Conservation (phyloP, 2,329 filamentous ascomycete genomes). For the Aspergillus texensis region DNA sequence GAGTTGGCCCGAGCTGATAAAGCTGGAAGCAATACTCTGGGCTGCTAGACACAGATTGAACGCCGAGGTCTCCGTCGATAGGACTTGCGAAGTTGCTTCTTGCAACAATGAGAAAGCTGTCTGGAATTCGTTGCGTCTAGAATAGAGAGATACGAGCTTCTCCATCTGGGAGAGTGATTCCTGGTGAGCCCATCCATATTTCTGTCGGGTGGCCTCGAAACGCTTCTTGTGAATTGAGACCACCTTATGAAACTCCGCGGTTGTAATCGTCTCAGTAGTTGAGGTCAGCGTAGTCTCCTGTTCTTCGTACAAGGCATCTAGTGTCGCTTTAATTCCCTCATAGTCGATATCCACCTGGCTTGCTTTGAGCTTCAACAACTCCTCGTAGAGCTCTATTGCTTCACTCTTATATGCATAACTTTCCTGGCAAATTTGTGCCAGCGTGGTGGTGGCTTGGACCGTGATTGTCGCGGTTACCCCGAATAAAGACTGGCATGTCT, state of each 20-base stretch:
- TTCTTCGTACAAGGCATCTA: conserved; percentile 44
- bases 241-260: conserved; percentile 33
- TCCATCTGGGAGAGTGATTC: conserved; percentile 41
- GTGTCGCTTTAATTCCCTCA: conserved; percentile 35
- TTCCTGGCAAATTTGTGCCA: conserved; percentile 43
- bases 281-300: conserved; percentile 30
- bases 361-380: conserved; percentile 37
- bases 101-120: conserved; percentile 36
- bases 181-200: conserved; percentile 44
- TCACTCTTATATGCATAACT: conserved; percentile 39
- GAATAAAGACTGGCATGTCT: conserved; percentile 39
- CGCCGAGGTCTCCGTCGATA: conserved; percentile 36
- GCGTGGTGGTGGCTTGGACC: conserved; percentile 37
- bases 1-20: conserved; percentile 37
- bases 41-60: conserved; percentile 37
- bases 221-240: conserved; percentile 36
- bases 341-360: conserved; percentile 31
- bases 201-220: conserved; percentile 31
- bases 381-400: conserved; percentile 41
- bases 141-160: conserved; percentile 40
- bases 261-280: conserved; percentile 28
- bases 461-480: conserved; percentile 40
- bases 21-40: conserved; percentile 39
- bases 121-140: conserved; percentile 36
- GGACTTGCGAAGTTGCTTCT: conserved; percentile 36